These are phyloP conservation scores for Saturnispora besseyi DNA, from an alignment of 805 yeast genomes.

Conservation along the genomic window DNA sequence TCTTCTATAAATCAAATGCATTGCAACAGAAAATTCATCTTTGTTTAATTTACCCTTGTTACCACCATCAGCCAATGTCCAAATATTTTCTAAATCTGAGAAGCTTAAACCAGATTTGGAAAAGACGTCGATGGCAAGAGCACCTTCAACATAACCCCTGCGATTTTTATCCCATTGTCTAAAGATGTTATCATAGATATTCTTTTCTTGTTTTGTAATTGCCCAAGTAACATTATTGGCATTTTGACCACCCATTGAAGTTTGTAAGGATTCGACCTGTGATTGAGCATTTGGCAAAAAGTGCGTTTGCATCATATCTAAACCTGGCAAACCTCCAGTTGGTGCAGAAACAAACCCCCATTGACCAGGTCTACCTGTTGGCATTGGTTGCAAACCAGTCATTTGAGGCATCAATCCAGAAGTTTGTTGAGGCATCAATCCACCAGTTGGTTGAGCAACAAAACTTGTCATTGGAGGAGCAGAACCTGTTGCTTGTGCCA, in stretches of 20 bases:
- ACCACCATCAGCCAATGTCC: constrained; percentile 81
- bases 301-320: constrained; percentile 56
- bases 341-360: constrained; percentile 72
- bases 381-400: constrained; percentile 43
- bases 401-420: constrained; percentile 34
- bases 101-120: constrained; percentile 86
- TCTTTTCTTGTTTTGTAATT: constrained; percentile 80
- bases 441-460: constrained; percentile 22
- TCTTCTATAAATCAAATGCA: constrained; percentile 91
- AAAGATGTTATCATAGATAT: constrained; percentile 79
- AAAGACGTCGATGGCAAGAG: constrained; percentile 75
- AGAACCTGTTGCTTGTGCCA: constrained; percentile 33
- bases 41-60: constrained; percentile 76
- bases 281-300: constrained; percentile 46
- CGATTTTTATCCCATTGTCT: constrained; percentile 71
- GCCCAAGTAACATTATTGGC: constrained; percentile 64
- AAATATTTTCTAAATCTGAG: constrained; percentile 77
- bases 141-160: constrained; percentile 68
- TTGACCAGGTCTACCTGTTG: constrained; percentile 61
- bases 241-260: constrained; percentile 24
- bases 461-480: constrained; percentile 25
- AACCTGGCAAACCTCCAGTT: constrained; percentile 62
- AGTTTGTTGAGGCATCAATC: constrained; percentile 23
- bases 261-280: constrained; percentile 22
- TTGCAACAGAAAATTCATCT: constrained; percentile 92